Conservation (phyloP, 495 filamentous ascomycete species). For the Podospora appendiculata region DNA sequence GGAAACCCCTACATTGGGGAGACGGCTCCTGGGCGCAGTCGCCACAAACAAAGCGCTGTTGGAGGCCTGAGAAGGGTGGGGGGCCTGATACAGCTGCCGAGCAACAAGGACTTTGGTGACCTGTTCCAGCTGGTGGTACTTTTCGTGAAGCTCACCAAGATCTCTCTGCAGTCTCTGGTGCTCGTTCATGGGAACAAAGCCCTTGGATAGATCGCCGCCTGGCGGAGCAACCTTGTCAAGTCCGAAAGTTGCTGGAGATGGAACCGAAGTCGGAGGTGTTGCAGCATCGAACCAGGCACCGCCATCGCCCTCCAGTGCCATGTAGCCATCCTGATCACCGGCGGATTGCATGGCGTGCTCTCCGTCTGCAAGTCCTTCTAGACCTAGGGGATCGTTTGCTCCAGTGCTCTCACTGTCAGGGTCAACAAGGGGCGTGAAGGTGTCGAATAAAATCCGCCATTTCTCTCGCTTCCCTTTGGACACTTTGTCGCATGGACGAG, state of each 20-base stretch:
- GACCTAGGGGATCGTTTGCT: not conserved
- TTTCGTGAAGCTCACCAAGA: conserved; percentile 9
- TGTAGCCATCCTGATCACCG: not conserved
- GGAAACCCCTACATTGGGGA: too few relatives aligned
- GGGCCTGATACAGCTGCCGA: not conserved
- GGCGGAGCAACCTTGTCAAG: not conserved
- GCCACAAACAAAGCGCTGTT: too few relatives aligned
- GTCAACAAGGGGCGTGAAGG: conserved; percentile 18
- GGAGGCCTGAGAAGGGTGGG: not conserved
- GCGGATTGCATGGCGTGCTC: conserved; percentile 4
- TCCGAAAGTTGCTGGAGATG: conserved; percentile 2
- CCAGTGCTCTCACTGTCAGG: not conserved
- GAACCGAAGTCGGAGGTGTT: conserved; percentile 6
- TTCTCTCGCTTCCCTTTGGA: conserved; percentile 29
- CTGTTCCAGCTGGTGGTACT: conserved; percentile 14
- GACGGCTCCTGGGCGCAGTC: not conserved
- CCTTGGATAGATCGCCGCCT: not conserved
- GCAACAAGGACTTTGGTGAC: conserved; percentile 8
- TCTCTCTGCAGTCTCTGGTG: conserved; percentile 13
- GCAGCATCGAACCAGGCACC: not conserved
- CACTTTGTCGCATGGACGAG: conserved; percentile 16
- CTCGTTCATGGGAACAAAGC: conserved; percentile 8
- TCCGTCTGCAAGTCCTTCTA: not conserved
- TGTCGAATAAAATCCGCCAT: conserved; percentile 21
- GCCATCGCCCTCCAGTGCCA: not conserved